Evolutionary conservation across 78 protist genomes (phyloP).

Genomic region (Chrysochromulina parva): DNA sequence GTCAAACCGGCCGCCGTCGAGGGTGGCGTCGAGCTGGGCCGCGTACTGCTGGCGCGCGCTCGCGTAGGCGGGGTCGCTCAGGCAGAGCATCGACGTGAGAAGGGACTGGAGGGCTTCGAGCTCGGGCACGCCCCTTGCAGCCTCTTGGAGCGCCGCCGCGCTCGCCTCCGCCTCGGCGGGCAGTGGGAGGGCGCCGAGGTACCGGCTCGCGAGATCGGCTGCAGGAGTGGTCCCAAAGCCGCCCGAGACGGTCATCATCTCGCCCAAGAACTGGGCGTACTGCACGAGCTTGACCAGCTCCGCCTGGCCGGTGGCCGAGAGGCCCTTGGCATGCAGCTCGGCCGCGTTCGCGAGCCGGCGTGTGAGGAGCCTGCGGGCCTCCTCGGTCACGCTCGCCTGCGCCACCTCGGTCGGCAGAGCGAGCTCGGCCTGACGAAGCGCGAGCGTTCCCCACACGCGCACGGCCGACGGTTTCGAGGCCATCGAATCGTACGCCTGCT

Average conservation of each 20-base stretch:
- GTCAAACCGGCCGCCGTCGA: not conserved
- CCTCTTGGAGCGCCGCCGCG: too few relatives aligned
- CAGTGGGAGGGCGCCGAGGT: too few relatives aligned
- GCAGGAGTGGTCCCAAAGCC: not conserved
- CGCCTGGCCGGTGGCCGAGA: not conserved
- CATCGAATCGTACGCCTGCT: too few relatives aligned
- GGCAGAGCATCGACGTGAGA: not conserved
- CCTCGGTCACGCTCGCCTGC: not conserved
- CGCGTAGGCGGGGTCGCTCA: not conserved
- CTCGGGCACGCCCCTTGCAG: not conserved
- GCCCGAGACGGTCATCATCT: not conserved
- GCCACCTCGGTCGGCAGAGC: not conserved
- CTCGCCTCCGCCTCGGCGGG: too few relatives aligned
- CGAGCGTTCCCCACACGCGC: not conserved
- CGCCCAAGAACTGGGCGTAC: not conserved
- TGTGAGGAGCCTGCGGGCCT: not conserved
- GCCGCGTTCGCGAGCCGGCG: not conserved
- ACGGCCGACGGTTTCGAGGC: too few relatives aligned
- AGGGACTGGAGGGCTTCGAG: not conserved
- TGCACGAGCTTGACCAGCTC: not conserved
- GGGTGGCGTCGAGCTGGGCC: not conserved
- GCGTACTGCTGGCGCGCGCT: not conserved
- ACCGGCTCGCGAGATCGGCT: too few relatives aligned
- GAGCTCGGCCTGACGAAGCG: not conserved
- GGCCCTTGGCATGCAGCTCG: not conserved